Percentiles rank a stretch among this genome's conserved stretches.
Conservation (phyloP, 2,329 filamentous ascomycete species). For the Aureobasidium zeae region DNA sequence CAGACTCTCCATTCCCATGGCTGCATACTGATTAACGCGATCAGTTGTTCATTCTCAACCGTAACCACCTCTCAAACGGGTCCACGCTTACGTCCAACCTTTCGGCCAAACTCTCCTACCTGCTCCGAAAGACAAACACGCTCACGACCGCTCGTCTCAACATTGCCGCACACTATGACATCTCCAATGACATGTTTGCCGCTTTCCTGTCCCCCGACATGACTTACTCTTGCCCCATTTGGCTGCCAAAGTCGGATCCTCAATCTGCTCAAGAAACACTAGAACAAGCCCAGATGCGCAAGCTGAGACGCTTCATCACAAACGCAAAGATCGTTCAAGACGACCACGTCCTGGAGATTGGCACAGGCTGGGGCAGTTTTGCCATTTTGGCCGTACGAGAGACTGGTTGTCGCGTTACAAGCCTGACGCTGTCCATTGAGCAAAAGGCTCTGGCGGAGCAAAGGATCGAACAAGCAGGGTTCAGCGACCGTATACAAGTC, state of each 20-base stretch:
- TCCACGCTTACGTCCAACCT: slow-evolving; percentile 53
- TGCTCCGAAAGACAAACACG: slow-evolving; percentile 41
- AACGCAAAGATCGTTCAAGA: slow-evolving; percentile 53
- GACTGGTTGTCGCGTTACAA: slow-evolving; percentile 61
- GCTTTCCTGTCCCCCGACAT: slow-evolving; percentile 66
- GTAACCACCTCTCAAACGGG: slow-evolving; percentile 54
- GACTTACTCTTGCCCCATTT: slow-evolving; percentile 66
- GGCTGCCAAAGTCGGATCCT: slow-evolving; percentile 41
- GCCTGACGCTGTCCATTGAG: slow-evolving; percentile 57
- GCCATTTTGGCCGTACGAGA: slow-evolving; percentile 58
- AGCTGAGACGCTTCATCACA: slow-evolving; percentile 56
- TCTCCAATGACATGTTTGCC: slow-evolving; percentile 67
- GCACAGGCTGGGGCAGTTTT: slow-evolving; percentile 67
- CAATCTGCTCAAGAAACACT: slow-evolving; percentile 46
- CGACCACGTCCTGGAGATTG: slow-evolving; percentile 66
- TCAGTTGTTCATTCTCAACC: slow-evolving; percentile 62
- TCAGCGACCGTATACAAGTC: slow-evolving; percentile 53
- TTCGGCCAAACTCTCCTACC: slow-evolving; percentile 47
- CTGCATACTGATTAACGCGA: neutral
- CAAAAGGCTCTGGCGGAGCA: slow-evolving; percentile 60
- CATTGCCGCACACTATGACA: slow-evolving; percentile 65
- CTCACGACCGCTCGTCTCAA: slow-evolving; percentile 52
- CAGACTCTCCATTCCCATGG: neutral
- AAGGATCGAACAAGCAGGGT: slow-evolving; percentile 52
- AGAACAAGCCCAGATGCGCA: slow-evolving; percentile 57